These are phyloP conservation scores for Micractinium sp. DNA, from an alignment of 139 green algal species.

Conservation along the genomic window DNA sequence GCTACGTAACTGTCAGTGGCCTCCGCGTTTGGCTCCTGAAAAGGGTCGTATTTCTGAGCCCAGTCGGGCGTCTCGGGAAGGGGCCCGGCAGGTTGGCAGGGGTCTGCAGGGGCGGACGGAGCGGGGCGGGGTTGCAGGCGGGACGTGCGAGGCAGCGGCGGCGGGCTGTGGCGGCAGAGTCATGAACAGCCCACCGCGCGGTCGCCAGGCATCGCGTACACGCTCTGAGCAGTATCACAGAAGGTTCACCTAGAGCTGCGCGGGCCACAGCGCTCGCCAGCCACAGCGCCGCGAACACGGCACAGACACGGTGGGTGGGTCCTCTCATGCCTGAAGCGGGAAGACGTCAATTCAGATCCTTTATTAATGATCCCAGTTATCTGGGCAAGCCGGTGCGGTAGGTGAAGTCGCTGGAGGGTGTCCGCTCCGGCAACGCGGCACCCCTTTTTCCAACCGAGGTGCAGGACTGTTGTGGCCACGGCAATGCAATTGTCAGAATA, in stretches of 20 bases:
- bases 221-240: too few species aligned
- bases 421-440: too few species aligned
- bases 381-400: too few species aligned
- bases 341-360: too few species aligned
- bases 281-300: neutral
- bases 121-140: neutral
- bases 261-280: neutral
- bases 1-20: neutral
- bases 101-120: neutral
- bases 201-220: neutral
- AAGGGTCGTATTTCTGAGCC: neutral
- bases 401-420: too few species aligned
- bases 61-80: neutral
- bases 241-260: neutral
- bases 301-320: too few species aligned
- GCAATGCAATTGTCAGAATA: too few species aligned
- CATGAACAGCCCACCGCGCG: neutral
- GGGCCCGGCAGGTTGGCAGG: neutral
- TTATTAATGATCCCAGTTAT: too few species aligned
- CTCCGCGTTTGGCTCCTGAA: neutral
- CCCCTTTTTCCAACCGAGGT: too few species aligned
- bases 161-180: neutral
- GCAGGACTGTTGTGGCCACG: too few species aligned
- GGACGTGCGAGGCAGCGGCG: too few species aligned
- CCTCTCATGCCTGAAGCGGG: too few species aligned